These are phyloP conservation scores for Histomonas meleagridis DNA, from an alignment of 208 protist genomes.

Conservation along the genomic window DNA sequence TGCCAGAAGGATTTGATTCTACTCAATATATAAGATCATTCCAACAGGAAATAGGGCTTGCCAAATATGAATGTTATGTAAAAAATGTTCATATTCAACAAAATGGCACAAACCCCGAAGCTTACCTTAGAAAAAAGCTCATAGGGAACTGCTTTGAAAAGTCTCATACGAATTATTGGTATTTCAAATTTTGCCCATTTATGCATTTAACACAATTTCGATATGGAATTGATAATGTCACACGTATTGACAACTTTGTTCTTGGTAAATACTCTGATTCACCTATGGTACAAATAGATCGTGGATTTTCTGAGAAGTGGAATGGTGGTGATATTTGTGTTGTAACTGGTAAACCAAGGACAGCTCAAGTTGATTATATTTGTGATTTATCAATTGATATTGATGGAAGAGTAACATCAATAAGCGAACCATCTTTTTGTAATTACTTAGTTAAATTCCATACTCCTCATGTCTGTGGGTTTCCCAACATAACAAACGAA, in stretches of 20 bases:
- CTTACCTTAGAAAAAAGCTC: not conserved
- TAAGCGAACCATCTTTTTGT: not conserved
- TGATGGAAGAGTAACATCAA: not conserved
- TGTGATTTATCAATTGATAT: not conserved
- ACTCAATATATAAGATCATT: not conserved
- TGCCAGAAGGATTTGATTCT: not conserved
- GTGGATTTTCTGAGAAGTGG: not conserved
- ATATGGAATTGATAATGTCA: not conserved
- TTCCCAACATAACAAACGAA: not conserved
- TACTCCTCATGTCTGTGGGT: not conserved
- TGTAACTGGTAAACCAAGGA: not conserved
- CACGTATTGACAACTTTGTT: not conserved
- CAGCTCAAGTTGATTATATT: not conserved
- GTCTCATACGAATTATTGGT: constrained; percentile 6
- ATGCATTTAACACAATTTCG: not conserved
- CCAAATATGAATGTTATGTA: not conserved
- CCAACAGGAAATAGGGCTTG: not conserved
- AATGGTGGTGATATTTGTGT: not conserved
- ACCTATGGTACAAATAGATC: not conserved
- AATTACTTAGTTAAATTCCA: not conserved
- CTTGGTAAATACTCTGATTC: not conserved
- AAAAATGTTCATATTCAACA: too few relatives aligned
- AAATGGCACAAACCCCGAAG: not conserved
- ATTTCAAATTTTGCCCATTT: not conserved
- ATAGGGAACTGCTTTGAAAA: not conserved